phyloP scores from a whole-genome alignment of 805 yeast species.

The Sungouiozyma intestinalis region DNA sequence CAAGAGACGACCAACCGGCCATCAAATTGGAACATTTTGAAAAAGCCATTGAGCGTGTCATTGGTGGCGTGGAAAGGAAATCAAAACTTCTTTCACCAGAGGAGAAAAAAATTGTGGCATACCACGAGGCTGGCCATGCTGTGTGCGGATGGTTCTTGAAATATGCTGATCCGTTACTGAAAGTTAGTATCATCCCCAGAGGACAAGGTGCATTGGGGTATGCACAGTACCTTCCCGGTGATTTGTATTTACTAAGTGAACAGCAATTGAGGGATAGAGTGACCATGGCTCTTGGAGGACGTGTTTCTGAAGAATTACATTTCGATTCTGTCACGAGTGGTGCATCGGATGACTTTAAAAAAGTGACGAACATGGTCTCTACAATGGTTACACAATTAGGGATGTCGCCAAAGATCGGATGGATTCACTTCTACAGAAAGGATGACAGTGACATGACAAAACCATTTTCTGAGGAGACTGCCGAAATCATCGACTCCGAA shows the following conservation, averaged over 20 bases:
- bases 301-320: conserved; percentile 91
- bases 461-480: conserved; percentile 85
- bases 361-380: conserved; percentile 87
- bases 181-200: conserved; percentile 93
- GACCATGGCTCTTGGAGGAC: conserved; percentile 96
- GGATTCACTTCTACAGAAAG: conserved; percentile 59
- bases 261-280: conserved; percentile 78
- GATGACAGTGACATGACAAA: conserved; percentile 63
- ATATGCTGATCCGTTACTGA: conserved; percentile 85
- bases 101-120: conserved; percentile 86
- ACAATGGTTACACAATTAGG: conserved; percentile 90
- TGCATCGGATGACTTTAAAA: conserved; percentile 92
- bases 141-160: conserved; percentile 94
- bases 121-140: conserved; percentile 99
- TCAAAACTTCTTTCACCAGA: conserved; percentile 72
- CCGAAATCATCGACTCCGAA: conserved; percentile 70
- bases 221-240: conserved; percentile 95
- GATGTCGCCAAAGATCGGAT: conserved; percentile 83
- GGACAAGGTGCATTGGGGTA: conserved; percentile 97
- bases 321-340: conserved; percentile 91
- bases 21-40: conserved; percentile 81
- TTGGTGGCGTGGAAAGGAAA: conserved; percentile 92
- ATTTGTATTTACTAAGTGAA: conserved; percentile 65
- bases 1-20: conserved; percentile 61
- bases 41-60: conserved; percentile 92